Evolutionary conservation across 345 rosid species (phyloP).

Genomic region (Firmiana major): DNA sequence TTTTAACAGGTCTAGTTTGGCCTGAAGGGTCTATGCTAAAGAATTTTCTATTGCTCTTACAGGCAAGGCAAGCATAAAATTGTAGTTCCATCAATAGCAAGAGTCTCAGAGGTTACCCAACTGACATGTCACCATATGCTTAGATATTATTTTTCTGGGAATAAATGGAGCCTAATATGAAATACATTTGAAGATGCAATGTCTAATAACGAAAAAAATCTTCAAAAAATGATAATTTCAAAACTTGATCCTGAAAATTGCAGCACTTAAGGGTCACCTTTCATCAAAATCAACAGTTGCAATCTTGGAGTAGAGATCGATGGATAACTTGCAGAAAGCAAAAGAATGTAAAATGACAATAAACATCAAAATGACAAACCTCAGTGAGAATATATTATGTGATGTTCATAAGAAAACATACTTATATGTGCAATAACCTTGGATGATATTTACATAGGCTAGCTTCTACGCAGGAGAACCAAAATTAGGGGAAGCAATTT

Average conservation of each 20-base stretch:
- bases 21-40: conserved; percentile 19
- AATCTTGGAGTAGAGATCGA: not conserved
- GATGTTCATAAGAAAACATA: not conserved
- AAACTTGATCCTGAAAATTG: not conserved
- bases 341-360: not conserved
- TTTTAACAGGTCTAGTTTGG: conserved; percentile 59
- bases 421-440: not conserved
- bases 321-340: not conserved
- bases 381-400: not conserved
- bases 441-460: conserved; percentile 17
- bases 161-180: not conserved
- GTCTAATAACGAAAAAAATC: not conserved
- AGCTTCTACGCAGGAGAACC: conserved; percentile 12
- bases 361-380: not conserved
- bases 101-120: not conserved
- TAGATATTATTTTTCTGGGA: not conserved
- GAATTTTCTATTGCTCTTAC: not conserved
- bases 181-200: not conserved
- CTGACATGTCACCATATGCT: not conserved
- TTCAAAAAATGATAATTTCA: too few relatives aligned
- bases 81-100: not conserved
- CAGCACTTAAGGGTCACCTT: not conserved
- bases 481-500: not conserved
- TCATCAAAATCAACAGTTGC: not conserved
- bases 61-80: not conserved